Base-by-base conservation (phyloP, 352 stramenopile genomes). In the Globisporangium radiosum region DNA sequence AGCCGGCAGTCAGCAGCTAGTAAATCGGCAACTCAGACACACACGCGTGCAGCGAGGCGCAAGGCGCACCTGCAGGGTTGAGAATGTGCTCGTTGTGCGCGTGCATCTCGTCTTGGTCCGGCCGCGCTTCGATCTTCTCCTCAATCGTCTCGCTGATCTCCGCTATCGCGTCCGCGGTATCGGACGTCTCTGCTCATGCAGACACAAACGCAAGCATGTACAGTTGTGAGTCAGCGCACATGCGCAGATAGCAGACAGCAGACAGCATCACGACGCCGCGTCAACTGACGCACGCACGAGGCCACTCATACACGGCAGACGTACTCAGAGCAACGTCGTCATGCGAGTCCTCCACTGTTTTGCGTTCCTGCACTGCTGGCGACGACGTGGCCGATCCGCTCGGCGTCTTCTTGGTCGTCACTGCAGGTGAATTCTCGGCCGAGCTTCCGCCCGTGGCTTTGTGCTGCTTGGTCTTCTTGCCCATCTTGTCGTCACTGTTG, bases 401-500 rank as follows among this genome's bases (percentile, higher is more conserved):
- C 14, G 52, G 36, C 19, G 53, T 47, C 40, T 59, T 59, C 59
- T 61, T 60, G 36, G 47, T 36, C 14, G 36, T 55, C 8, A 11
- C 52, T 33, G 55, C 59, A 49, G 65, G 53, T 10, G 62, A 69
- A 14, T 54, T 45, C 54, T 59, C 43, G 15, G 51, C 65, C 38
- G 52, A 60, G 54, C 7, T 44, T 11, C 57, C 53, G 45, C 33
- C 49, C 19, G 11, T 54, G 53, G 7, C 19, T 59, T 75, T 81
- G 56, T 49, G 47, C 42, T 77, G 66, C 65, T 87, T 85, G 17
- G 67, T 64, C 66, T 90, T 92, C 76, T 87, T 89, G 45, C 50
- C 76, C 79, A 89, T 88, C 7, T 61, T 14, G 45, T 11, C 10
- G 10, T 4, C 15, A 45, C 42, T 45, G 10, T 13, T 45, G 42